Percentiles rank a stretch among this genome's conserved stretches.
phyloP scores from a whole-genome alignment of 257 asterid species.

The Buddleja alternifolia region DNA sequence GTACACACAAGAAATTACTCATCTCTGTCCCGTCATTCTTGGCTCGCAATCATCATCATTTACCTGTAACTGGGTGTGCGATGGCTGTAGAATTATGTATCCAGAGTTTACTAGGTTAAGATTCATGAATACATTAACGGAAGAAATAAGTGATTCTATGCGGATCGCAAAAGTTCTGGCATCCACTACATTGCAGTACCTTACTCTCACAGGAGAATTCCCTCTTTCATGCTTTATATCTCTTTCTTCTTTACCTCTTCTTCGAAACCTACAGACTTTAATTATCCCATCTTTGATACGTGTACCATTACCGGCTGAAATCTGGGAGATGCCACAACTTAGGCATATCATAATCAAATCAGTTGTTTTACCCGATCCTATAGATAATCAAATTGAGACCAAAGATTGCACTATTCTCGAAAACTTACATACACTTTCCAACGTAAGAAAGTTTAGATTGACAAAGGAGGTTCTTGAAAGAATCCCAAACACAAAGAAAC shows the following conservation, averaged over 20 bases:
- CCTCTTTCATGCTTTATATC: too few relatives aligned
- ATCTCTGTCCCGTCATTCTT: background rate
- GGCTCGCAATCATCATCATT: background rate
- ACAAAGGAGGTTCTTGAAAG: background rate
- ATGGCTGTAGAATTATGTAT: background rate
- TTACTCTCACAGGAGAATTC: background rate
- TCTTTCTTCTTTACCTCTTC: background rate
- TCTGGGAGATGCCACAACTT: constrained; percentile 29
- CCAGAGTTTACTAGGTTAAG: background rate
- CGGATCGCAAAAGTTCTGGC: background rate
- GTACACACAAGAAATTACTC: too few relatives aligned
- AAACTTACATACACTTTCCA: constrained; percentile 4
- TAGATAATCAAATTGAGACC: background rate
- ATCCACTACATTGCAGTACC: background rate
- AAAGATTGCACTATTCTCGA: background rate
- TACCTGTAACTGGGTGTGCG: background rate
- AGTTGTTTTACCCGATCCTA: background rate
- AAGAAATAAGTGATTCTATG: too few relatives aligned
- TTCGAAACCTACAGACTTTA: constrained; percentile 6
- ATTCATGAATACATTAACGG: background rate
- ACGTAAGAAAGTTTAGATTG: background rate
- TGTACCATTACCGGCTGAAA: background rate
- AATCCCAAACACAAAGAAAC: constrained; percentile 7
- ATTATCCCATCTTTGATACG: background rate
- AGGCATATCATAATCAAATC: background rate